Conservation (phyloP, 345 rosid species). For the Populus euphratica region DNA sequence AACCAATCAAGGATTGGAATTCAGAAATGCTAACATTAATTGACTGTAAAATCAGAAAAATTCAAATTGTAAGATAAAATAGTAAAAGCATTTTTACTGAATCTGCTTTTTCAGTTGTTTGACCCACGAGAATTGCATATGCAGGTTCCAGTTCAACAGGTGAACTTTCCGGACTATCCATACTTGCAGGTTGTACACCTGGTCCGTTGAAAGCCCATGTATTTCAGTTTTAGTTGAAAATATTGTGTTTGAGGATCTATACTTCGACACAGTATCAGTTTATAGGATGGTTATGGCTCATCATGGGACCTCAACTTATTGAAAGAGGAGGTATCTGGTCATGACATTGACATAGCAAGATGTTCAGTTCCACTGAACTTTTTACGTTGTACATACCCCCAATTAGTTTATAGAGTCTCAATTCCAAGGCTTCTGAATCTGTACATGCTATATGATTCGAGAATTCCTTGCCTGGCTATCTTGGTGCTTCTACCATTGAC, state of each 20-base stretch:
- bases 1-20: not conserved
- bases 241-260: conserved; percentile 2
- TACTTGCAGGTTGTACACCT: conserved; percentile 52
- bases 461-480: not conserved
- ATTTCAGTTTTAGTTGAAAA: not conserved
- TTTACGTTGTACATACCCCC: not conserved
- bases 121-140: not conserved
- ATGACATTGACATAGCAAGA: conserved; percentile 53
- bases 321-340: conserved; percentile 49
- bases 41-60: not conserved
- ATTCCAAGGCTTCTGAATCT: too few species aligned
- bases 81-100: not conserved
- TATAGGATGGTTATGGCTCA: conserved; percentile 77
- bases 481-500: not conserved
- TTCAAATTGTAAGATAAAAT: not conserved
- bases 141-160: conserved; percentile 59
- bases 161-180: conserved; percentile 62
- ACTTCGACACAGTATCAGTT: conserved; percentile 10
- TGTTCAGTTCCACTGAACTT: conserved; percentile 1
- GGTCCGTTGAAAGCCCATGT: not conserved
- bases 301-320: conserved; percentile 60
- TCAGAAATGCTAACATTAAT: not conserved
- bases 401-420: not conserved
- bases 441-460: not conserved
- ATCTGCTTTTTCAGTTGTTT: not conserved